Percentiles rank a stretch among this genome's conserved stretches.
These are phyloP conservation scores for Colletotrichum abscissum DNA, from an alignment of 2,329 filamentous ascomycete genomes.

Conservation along the genomic window DNA sequence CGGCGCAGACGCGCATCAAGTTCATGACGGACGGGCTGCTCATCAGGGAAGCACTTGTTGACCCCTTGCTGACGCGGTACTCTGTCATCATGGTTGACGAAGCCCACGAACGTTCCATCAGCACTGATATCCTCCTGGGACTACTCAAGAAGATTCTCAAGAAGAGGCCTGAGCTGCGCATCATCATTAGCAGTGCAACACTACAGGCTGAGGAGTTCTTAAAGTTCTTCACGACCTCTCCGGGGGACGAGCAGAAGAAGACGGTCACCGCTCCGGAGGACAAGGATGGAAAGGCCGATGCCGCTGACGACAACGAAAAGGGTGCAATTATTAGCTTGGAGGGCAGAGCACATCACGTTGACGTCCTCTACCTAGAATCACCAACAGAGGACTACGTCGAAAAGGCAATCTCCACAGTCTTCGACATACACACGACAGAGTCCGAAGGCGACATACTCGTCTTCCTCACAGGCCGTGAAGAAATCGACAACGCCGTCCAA, in stretches of 20 bases:
- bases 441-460: constrained; percentile 87
- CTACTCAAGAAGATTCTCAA: constrained; percentile 90
- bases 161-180: constrained; percentile 82
- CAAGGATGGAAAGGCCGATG: constrained; percentile 38
- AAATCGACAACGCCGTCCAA: constrained; percentile 88
- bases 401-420: constrained; percentile 82
- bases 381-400: constrained; percentile 90
- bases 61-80: constrained; percentile 90
- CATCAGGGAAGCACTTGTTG: constrained; percentile 90
- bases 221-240: constrained; percentile 72
- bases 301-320: constrained; percentile 40
- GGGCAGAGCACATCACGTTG: constrained; percentile 89
- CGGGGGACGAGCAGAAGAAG: constrained; percentile 42
- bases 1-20: constrained; percentile 86
- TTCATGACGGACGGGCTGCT: constrained; percentile 95
- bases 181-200: constrained; percentile 94
- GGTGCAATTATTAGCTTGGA: constrained; percentile 81
- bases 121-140: constrained; percentile 90
- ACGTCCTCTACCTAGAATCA: constrained; percentile 81
- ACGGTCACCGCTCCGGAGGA: neutral
- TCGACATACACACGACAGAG: constrained; percentile 88
- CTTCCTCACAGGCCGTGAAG: constrained; percentile 92
- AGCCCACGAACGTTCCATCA: constrained; percentile 92
- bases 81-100: constrained; percentile 98
- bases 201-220: constrained; percentile 90